These are phyloP conservation scores for Acacia confusa DNA, from an alignment of 306 rosid species.

Conservation along the genomic window DNA sequence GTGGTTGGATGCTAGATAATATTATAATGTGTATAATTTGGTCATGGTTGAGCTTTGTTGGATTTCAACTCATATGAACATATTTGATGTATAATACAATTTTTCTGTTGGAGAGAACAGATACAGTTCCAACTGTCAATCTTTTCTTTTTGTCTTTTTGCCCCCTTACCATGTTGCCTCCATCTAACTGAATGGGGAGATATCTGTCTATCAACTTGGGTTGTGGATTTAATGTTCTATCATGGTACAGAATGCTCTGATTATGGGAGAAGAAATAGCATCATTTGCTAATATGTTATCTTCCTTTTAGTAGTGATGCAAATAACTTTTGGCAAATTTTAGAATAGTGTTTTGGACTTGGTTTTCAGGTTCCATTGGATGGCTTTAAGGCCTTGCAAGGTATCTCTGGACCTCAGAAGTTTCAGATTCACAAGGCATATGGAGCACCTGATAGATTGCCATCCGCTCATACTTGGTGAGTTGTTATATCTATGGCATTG, in stretches of 20 bases:
- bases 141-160: neutral
- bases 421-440: constrained; percentile 98
- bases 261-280: neutral
- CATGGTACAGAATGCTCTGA: constrained; percentile 4
- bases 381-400: constrained; percentile 99
- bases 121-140: neutral
- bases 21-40: neutral
- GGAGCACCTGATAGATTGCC: constrained; percentile 98
- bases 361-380: constrained; percentile 92
- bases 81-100: neutral
- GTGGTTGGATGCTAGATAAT: neutral
- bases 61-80: neutral
- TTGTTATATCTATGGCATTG: neutral
- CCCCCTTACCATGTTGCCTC: neutral
- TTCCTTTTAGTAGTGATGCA: neutral
- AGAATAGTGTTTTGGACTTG: neutral
- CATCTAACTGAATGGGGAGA: no score
- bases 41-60: neutral
- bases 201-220: neutral
- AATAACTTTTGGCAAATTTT: constrained; percentile 6
- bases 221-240: constrained; percentile 6
- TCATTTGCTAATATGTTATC: constrained; percentile 3
- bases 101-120: neutral
- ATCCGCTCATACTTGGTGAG: constrained; percentile 98
- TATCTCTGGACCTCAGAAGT: constrained; percentile 96